Evolutionary conservation across 179 eudicot genomes (phyloP).

Genomic region (Spergularia azorica): DNA sequence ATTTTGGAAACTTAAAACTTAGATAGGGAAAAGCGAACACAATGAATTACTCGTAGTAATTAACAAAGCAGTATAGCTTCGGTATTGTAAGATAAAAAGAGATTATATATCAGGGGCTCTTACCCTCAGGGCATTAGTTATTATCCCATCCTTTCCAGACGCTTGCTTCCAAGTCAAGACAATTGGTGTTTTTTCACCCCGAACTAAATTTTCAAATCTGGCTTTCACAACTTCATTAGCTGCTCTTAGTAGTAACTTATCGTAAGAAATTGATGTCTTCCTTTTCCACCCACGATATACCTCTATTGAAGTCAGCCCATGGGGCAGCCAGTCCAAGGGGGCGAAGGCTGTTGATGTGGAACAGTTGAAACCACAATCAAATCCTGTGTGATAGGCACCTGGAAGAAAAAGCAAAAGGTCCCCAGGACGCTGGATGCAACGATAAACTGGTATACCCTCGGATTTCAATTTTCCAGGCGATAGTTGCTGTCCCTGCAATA

Average conservation of each 20-base stretch:
- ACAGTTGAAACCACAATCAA: conserved; percentile 77
- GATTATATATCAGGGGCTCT: conserved; percentile 13
- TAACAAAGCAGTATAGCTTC: neutral
- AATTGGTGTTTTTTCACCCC: conserved; percentile 29
- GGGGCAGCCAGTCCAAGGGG: conserved; percentile 82
- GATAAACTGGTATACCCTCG: conserved; percentile 74
- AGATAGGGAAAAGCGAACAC: neutral
- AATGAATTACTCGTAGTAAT: too few species aligned
- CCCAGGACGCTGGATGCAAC: conserved; percentile 67
- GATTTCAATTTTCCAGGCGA: conserved; percentile 58
- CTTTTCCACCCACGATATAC: conserved; percentile 54
- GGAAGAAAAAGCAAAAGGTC: conserved; percentile 73
- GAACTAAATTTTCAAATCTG: conserved; percentile 43
- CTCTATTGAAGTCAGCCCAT: conserved; percentile 61
- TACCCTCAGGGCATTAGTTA: conserved; percentile 65
- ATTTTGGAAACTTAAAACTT: neutral
- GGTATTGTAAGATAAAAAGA: neutral
- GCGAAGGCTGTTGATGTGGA: conserved; percentile 59
- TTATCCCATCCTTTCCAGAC: conserved; percentile 58
- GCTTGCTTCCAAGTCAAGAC: conserved; percentile 49
- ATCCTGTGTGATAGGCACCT: conserved; percentile 62
- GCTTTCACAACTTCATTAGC: conserved; percentile 68
- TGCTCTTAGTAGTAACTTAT: conserved; percentile 64
- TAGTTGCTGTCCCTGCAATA: conserved; percentile 59
- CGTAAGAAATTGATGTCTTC: conserved; percentile 68